phyloP scores from a whole-genome alignment of 768 basidiomycete genomes.

The Boletellus ananiceps region DNA sequence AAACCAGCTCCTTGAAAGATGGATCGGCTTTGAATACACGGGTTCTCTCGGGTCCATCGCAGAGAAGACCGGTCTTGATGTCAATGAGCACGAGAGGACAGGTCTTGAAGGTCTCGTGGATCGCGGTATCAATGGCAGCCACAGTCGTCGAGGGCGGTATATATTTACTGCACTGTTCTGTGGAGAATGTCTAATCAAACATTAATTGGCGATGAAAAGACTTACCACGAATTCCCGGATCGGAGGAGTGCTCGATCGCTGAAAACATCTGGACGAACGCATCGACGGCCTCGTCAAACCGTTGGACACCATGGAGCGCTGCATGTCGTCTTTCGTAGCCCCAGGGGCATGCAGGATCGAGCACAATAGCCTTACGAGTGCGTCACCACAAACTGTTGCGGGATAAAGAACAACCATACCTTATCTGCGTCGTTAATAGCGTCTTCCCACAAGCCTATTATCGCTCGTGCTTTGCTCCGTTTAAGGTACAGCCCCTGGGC shows the following conservation, averaged over 20 bases:
- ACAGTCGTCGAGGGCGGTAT: background rate
- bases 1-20: conserved; percentile 7
- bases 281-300: conserved; percentile 8
- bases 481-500: conserved; percentile 5
- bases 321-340: conserved; percentile 5
- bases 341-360: conserved; percentile 7
- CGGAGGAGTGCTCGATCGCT: conserved; percentile 2
- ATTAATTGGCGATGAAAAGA: background rate
- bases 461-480: conserved; percentile 12
- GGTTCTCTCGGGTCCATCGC: conserved; percentile 4
- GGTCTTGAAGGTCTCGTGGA: conserved; percentile 1
- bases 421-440: conserved; percentile 13
- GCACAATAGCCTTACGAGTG: conserved; percentile 1
- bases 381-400: background rate
- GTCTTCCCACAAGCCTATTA: conserved; percentile 10
- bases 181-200: background rate
- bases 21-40: conserved; percentile 7
- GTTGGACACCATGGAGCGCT: conserved; percentile 5
- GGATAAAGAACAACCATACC: conserved; percentile 1
- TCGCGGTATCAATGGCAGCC: conserved; percentile 2
- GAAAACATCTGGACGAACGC: conserved; percentile 4
- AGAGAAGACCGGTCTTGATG: conserved; percentile 5
- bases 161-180: conserved; percentile 2
- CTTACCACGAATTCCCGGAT: conserved; percentile 2
- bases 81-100: conserved; percentile 11